phyloP scores from a whole-genome alignment of 306 rosid species.

The Castanospermum australe region DNA sequence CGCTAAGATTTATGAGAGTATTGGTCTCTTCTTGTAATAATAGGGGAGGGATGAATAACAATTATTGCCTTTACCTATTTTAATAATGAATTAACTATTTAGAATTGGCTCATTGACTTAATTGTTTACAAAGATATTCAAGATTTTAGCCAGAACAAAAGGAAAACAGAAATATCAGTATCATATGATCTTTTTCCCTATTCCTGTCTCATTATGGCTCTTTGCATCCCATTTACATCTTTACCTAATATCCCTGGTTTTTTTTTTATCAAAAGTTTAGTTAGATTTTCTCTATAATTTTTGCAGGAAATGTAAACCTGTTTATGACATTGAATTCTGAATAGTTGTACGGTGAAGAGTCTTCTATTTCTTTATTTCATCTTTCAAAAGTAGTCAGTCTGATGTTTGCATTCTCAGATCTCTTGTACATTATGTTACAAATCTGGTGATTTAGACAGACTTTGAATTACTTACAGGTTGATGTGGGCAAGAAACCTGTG shows the following conservation, averaged over 20 bases:
- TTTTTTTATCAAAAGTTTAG: background rate
- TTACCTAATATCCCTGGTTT: background rate
- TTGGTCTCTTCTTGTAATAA: background rate
- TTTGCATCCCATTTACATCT: background rate
- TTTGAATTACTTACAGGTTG: constrained; percentile 39
- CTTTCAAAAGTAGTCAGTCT: background rate
- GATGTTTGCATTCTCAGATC: background rate
- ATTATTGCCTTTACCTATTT: no score
- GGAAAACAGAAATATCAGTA: background rate
- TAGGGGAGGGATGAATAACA: background rate
- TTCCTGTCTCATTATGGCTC: no score
- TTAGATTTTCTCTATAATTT: background rate
- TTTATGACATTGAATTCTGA: background rate
- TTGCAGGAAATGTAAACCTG: background rate
- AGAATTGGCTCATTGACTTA: background rate
- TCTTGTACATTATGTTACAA: background rate
- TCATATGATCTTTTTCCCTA: background rate
- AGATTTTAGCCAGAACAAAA: background rate
- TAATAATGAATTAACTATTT: background rate
- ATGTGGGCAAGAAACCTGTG: constrained; percentile 59
- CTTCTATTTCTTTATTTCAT: background rate
- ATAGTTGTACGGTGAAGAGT: background rate
- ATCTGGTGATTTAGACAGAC: background rate
- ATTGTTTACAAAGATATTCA: background rate
- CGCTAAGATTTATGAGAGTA: background rate